These are phyloP conservation scores for Aspergillus bombycis DNA, from an alignment of 2,329 filamentous ascomycete genomes.

Conservation along the genomic window DNA sequence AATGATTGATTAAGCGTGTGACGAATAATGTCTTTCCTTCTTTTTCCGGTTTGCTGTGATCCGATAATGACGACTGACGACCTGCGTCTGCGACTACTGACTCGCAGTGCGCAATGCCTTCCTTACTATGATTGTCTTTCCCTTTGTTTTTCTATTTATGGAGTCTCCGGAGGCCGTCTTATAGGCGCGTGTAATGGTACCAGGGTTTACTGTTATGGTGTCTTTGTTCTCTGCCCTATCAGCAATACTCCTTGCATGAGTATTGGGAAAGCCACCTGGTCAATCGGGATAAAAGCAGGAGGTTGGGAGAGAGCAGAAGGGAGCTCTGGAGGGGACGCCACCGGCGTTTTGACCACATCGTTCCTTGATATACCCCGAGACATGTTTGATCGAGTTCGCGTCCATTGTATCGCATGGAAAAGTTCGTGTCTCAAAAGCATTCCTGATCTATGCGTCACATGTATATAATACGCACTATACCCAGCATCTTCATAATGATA, in stretches of 20 bases:
- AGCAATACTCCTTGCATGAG: conserved; percentile 18
- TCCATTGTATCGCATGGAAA: conserved; percentile 19
- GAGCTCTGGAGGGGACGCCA: neutral
- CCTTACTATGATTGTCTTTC: conserved; percentile 29
- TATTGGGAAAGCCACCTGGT: neutral
- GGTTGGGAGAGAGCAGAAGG: conserved; percentile 3
- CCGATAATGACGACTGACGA: conserved; percentile 34
- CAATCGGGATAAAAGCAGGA: conserved; percentile 7
- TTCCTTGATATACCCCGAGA: conserved; percentile 13
- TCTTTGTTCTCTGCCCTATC: conserved; percentile 3
- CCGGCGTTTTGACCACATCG: neutral
- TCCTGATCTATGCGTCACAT: conserved; percentile 17
- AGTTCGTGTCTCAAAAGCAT: conserved; percentile 17
- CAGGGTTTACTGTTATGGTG: conserved; percentile 15
- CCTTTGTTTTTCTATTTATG: conserved; percentile 19
- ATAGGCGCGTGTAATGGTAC: conserved; percentile 17
- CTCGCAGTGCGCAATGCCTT: conserved; percentile 35
- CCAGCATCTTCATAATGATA: conserved; percentile 13
- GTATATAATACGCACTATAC: conserved; percentile 24
- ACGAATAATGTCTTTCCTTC: conserved; percentile 37
- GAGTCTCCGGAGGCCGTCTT: conserved; percentile 11
- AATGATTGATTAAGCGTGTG: conserved; percentile 25
- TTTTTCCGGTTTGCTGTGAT: conserved; percentile 14
- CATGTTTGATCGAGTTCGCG: conserved; percentile 8
- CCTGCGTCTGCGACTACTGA: conserved; percentile 37